Conservation (phyloP, 331 rosid species). For the Ulmus americana region DNA sequence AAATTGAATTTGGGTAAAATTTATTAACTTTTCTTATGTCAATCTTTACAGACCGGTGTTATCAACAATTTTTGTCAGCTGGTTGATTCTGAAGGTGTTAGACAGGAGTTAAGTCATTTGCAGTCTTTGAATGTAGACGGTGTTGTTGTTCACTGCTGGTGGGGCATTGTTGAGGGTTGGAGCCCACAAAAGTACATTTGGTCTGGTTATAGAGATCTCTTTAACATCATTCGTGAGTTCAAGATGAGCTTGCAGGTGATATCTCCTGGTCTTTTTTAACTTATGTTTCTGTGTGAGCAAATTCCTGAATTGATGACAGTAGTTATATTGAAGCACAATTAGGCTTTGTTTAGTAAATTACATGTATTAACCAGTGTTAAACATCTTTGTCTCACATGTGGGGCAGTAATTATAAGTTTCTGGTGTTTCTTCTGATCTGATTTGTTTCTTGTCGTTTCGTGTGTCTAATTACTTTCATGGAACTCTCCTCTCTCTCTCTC, state of each 20-base stretch:
- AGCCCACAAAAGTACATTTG: conserved; percentile 76
- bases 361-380: no score
- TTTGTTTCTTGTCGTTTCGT: no score
- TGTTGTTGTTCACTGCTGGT: conserved; percentile 85
- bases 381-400: no score
- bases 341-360: background rate
- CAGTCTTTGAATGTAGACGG: conserved; percentile 78
- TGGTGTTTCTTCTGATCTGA: no score
- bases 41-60: conserved; percentile 55
- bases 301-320: background rate
- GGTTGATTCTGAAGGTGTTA: conserved; percentile 74
- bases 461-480: no score
- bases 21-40: background rate
- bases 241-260: conserved; percentile 82
- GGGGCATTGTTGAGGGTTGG: conserved; percentile 95
- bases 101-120: conserved; percentile 65
- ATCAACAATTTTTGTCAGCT: conserved; percentile 78
- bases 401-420: no score
- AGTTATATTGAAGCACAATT: background rate
- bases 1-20: background rate
- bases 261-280: conserved; percentile 6
- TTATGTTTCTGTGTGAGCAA: background rate
- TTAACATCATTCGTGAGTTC: conserved; percentile 62
- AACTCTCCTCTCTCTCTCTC: no score
- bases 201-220: conserved; percentile 91